Percentiles rank a stretch among this genome's conserved stretches.
Conservation (phyloP, 148 eudicot genomes). For the Chenopodium berlandieri region DNA sequence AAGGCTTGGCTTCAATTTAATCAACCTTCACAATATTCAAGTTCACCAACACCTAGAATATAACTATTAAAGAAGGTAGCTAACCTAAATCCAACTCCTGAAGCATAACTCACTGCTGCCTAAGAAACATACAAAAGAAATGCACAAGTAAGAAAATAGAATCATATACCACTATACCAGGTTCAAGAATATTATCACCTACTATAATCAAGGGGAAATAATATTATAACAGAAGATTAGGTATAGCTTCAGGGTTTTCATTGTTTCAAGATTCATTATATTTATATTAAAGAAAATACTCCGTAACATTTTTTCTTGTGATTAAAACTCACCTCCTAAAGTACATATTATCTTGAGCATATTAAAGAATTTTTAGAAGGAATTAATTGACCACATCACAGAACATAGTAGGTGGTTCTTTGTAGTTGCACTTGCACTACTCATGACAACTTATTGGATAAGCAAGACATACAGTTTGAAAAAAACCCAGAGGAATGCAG, state of each 20-base stretch:
- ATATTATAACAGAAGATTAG: neutral
- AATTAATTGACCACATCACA: neutral
- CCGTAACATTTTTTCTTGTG: no score
- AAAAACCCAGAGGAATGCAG: neutral
- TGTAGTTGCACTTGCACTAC: neutral
- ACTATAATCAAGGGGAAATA: neutral
- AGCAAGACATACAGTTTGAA: neutral
- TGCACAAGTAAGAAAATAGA: constrained; percentile 9
- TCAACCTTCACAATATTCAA: neutral
- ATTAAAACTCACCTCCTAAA: neutral
- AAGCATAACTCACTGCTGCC: constrained; percentile 94
- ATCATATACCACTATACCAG: neutral
- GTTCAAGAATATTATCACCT: constrained; percentile 2
- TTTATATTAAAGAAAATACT: neutral
- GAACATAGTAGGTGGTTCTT: neutral
- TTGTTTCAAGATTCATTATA: neutral
- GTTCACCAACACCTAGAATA: neutral
- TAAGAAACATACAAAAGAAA: constrained; percentile 29
- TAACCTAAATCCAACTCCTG: constrained; percentile 91
- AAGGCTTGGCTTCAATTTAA: neutral
- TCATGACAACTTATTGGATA: neutral
- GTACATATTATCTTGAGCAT: neutral
- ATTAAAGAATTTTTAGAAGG: neutral
- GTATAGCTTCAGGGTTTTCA: neutral
- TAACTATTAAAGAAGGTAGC: constrained; percentile 5